Evolutionary conservation across 306 rosid genomes (phyloP).

Genomic region (Lupinus albus): DNA sequence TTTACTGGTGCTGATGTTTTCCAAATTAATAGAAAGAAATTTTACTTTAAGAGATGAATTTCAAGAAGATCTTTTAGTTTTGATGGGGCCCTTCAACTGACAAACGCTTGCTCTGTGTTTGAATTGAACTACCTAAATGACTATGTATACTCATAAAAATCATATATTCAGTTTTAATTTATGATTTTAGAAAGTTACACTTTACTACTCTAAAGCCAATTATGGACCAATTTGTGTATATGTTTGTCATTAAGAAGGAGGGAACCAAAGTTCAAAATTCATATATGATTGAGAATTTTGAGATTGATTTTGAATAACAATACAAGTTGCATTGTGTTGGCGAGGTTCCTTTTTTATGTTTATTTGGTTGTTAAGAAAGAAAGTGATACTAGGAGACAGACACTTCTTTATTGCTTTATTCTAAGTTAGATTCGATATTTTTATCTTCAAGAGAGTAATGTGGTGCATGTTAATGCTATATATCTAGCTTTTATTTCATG

Average conservation of each 20-base stretch:
- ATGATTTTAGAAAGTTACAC: constrained; percentile 14
- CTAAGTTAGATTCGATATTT: constrained; percentile 66
- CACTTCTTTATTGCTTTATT: constrained; percentile 71
- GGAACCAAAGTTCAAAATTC: constrained; percentile 45
- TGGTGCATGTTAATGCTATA: constrained; percentile 66
- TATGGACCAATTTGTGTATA: neutral
- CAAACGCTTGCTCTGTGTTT: constrained; percentile 20
- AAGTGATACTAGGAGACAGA: constrained; percentile 49
- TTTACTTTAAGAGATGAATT: constrained; percentile 54
- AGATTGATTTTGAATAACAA: constrained; percentile 42
- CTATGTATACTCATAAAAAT: neutral
- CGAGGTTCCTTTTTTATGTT: constrained; percentile 22
- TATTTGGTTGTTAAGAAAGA: constrained; percentile 17
- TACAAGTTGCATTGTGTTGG: constrained; percentile 35
- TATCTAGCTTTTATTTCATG: constrained; percentile 50
- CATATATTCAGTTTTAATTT: constrained; percentile 27
- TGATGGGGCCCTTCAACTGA: constrained; percentile 44
- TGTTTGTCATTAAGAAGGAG: constrained; percentile 39
- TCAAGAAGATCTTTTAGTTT: constrained; percentile 50
- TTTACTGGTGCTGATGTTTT: constrained; percentile 40
- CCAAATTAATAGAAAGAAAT: constrained; percentile 49
- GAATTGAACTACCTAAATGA: neutral
- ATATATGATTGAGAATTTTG: constrained; percentile 29
- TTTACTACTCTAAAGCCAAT: constrained; percentile 11
- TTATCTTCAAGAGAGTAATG: constrained; percentile 57